A percentile compares a stretch with the other conserved stretches of the same genome.
phyloP scores from a whole-genome alignment of 106 monocot genomes.

The Allium fistulosum region DNA sequence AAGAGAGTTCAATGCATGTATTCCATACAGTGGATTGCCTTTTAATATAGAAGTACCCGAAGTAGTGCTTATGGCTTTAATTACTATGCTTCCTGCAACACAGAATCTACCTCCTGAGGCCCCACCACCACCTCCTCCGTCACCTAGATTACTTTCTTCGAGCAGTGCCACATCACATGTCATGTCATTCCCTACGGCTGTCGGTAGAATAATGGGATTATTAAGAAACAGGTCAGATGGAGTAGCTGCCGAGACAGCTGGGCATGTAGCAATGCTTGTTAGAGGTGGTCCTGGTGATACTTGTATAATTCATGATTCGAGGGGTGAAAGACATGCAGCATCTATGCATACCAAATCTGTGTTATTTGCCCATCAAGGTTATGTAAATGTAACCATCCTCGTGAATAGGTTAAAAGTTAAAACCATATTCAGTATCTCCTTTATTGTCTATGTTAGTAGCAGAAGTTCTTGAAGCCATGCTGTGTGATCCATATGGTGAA shows the following conservation, averaged over 20 bases:
- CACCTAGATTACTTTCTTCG: no score
- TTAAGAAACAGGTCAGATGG: conserved; percentile 97
- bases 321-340: no score
- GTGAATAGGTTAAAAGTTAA: conserved; percentile 93
- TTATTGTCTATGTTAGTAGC: conserved; percentile 88
- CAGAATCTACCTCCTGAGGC: conserved; percentile 91
- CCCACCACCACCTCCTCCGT: conserved; percentile 88
- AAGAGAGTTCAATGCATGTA: no score
- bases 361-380: no score
- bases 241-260: no score
- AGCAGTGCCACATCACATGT: conserved; percentile 97
- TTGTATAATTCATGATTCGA: no score
- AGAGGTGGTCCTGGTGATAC: no score
- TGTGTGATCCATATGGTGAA: conserved; percentile 90
- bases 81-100: conserved; percentile 92
- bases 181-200: conserved; percentile 98
- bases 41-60: no score
- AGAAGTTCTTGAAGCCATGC: conserved; percentile 92
- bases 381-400: conserved; percentile 64
- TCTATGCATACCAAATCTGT: no score
- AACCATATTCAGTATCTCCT: conserved; percentile 78
- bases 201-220: conserved; percentile 94
- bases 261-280: no score
- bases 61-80: no score
- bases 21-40: no score